Percentiles rank a stretch among this genome's conserved stretches.
Evolutionary conservation across 2,329 filamentous ascomycete species (phyloP).

Genomic region (Nigrograna mackinnonii): DNA sequence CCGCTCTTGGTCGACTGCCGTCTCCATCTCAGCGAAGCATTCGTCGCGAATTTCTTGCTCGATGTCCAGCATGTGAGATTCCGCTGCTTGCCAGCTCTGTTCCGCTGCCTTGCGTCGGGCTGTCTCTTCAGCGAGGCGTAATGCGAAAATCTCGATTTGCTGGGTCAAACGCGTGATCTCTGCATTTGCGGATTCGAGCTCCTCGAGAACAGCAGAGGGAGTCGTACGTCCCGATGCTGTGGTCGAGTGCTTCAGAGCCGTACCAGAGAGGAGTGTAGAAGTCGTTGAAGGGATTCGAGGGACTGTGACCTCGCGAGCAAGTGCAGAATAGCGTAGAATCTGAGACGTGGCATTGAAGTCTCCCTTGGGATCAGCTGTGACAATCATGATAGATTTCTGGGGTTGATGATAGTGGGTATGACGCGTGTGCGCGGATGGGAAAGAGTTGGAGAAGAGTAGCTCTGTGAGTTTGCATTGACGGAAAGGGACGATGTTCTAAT

Average conservation of each 20-base stretch:
- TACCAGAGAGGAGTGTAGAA: constrained; percentile 61
- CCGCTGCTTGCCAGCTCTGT: constrained; percentile 68
- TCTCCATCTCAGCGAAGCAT: constrained; percentile 84
- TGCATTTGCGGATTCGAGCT: constrained; percentile 79
- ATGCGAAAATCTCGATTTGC: constrained; percentile 75
- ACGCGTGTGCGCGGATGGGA: constrained; percentile 49
- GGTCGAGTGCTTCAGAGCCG: constrained; percentile 35
- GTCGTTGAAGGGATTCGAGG: constrained; percentile 84
- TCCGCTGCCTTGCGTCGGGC: constrained; percentile 73
- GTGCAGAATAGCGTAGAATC: constrained; percentile 89
- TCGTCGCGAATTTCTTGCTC: constrained; percentile 89
- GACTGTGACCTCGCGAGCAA: constrained; percentile 90
- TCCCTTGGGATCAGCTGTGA: constrained; percentile 88
- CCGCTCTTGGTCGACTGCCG: constrained; percentile 73
- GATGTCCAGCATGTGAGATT: constrained; percentile 69
- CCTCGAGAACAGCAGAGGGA: constrained; percentile 54
- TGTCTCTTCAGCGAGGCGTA: constrained; percentile 71
- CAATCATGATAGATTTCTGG: constrained; percentile 93
- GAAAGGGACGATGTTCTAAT: constrained; percentile 73
- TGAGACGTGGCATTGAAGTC: constrained; percentile 98
- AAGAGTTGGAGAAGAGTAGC: constrained; percentile 56
- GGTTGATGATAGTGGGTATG: constrained; percentile 54
- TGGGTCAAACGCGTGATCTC: constrained; percentile 80
- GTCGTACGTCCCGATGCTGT: constrained; percentile 51
- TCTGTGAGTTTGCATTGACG: constrained; percentile 59